Evolutionary conservation across 2,329 filamentous ascomycete species (phyloP).

Genomic region (Fusarium sp.): DNA sequence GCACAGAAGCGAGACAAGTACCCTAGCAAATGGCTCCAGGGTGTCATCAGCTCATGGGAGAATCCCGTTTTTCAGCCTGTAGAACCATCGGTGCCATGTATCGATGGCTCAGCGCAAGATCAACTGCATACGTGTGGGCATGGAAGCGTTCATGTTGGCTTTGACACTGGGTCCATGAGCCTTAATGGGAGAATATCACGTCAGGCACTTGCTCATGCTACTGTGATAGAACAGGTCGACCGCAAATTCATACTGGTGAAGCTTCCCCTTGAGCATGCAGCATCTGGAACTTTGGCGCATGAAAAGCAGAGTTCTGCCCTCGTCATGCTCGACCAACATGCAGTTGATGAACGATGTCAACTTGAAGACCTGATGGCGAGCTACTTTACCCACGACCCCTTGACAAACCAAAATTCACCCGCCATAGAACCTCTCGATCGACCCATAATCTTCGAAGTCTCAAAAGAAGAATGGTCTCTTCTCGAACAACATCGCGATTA

Average conservation of each 20-base stretch:
- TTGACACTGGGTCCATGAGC: conserved; percentile 47
- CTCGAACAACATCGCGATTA: conserved; percentile 65
- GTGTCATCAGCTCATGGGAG: conserved; percentile 73
- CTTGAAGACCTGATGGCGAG: conserved; percentile 76
- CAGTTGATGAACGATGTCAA: conserved; percentile 87
- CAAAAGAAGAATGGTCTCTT: conserved; percentile 67
- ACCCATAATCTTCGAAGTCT: conserved; percentile 74
- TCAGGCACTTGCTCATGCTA: conserved; percentile 66
- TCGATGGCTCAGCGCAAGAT: conserved; percentile 39
- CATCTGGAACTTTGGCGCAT: neutral
- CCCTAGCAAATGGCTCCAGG: conserved; percentile 66
- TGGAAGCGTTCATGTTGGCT: conserved; percentile 39
- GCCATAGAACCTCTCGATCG: conserved; percentile 58
- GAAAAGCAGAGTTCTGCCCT: conserved; percentile 62
- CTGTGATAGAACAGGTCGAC: conserved; percentile 86
- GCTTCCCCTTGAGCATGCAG: conserved; percentile 52
- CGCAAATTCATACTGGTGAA: conserved; percentile 86
- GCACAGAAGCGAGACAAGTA: conserved; percentile 15
- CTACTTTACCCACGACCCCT: conserved; percentile 57
- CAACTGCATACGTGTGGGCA: neutral
- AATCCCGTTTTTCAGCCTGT: conserved; percentile 78
- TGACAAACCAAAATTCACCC: conserved; percentile 28
- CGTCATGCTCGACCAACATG: conserved; percentile 91
- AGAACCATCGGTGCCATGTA: conserved; percentile 59
- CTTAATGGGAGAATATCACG: conserved; percentile 69